Conservation (phyloP, 2,329 filamentous ascomycete genomes). For the Penicillium carneum region DNA sequence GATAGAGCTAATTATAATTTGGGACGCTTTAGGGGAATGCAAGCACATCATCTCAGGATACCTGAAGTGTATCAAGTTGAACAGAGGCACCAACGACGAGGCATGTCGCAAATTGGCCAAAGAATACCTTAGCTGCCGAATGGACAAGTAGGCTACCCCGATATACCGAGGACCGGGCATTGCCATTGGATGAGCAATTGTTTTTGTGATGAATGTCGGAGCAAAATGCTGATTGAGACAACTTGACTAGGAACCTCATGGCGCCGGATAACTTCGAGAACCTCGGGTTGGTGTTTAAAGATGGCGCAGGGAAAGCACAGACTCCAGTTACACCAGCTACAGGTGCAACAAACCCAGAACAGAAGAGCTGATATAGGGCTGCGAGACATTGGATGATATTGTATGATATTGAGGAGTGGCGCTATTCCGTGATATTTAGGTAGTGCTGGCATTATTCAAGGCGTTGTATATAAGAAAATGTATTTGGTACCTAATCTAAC, state of each 20-base stretch:
- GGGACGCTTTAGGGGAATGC: conserved; percentile 74
- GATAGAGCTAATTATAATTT: conserved; percentile 10
- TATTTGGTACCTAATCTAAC: conserved; percentile 16
- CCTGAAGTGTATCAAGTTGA: conserved; percentile 83
- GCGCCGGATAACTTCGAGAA: conserved; percentile 94
- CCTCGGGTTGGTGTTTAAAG: conserved; percentile 74
- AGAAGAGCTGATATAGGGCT: conserved; percentile 19
- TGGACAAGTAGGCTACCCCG: conserved; percentile 77
- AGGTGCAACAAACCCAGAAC: conserved; percentile 2
- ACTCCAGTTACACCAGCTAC: conserved; percentile 8
- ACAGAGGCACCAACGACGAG: conserved; percentile 82
- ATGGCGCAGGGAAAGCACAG: conserved; percentile 35
- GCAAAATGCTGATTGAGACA: conserved; percentile 15
- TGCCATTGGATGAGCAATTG: not conserved
- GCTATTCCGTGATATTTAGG: conserved; percentile 10
- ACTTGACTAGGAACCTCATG: conserved; percentile 79
- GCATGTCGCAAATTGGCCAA: conserved; percentile 87
- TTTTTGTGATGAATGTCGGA: not conserved
- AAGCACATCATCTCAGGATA: conserved; percentile 86
- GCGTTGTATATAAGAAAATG: conserved; percentile 33
- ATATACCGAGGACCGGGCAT: not conserved
- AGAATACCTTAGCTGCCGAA: conserved; percentile 85
- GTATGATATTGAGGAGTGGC: conserved; percentile 21
- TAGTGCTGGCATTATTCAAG: conserved; percentile 26
- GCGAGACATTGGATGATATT: conserved; percentile 31